Evolutionary conservation across 2,329 filamentous ascomycete genomes (phyloP).

Genomic region (Lithohypha guttulata): DNA sequence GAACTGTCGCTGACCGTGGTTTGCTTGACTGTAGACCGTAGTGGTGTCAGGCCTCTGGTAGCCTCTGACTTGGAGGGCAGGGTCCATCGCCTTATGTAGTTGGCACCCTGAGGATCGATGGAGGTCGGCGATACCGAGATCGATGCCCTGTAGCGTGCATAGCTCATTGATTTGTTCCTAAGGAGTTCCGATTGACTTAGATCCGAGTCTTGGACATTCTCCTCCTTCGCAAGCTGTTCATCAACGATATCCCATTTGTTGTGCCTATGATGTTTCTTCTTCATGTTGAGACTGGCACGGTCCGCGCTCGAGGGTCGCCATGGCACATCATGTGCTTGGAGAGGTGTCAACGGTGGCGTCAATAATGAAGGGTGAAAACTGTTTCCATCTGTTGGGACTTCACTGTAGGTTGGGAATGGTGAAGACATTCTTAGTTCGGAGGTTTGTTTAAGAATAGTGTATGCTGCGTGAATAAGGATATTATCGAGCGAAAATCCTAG

Average conservation of each 20-base stretch:
- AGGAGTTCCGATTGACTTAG: too few relatives aligned
- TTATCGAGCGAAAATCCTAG: too few relatives aligned
- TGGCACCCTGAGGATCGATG: too few relatives aligned
- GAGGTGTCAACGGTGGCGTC: constrained; percentile 15
- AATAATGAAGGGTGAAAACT: constrained; percentile 9
- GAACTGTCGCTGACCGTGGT: constrained; percentile 2
- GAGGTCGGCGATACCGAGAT: too few relatives aligned
- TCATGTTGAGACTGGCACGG: constrained; percentile 18
- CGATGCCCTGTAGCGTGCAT: too few relatives aligned
- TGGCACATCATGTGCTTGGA: constrained; percentile 12
- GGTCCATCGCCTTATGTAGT: constrained; percentile 15
- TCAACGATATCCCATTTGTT: not conserved
- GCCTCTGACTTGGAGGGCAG: constrained; percentile 15
- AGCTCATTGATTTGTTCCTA: too few relatives aligned
- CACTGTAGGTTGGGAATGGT: not conserved
- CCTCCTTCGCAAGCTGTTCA: not conserved
- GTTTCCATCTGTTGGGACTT: not conserved
- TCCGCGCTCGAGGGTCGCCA: constrained; percentile 15
- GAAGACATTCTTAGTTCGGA: too few relatives aligned
- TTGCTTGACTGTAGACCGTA: constrained; percentile 11
- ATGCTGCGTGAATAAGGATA: too few relatives aligned
- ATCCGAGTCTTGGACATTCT: too few relatives aligned
- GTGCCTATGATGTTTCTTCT: constrained; percentile 11
- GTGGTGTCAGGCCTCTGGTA: constrained; percentile 15
- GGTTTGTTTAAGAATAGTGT: too few relatives aligned